Evolutionary conservation across 2,329 filamentous ascomycete species (phyloP).

Genomic region (Penicillium frequentans): DNA sequence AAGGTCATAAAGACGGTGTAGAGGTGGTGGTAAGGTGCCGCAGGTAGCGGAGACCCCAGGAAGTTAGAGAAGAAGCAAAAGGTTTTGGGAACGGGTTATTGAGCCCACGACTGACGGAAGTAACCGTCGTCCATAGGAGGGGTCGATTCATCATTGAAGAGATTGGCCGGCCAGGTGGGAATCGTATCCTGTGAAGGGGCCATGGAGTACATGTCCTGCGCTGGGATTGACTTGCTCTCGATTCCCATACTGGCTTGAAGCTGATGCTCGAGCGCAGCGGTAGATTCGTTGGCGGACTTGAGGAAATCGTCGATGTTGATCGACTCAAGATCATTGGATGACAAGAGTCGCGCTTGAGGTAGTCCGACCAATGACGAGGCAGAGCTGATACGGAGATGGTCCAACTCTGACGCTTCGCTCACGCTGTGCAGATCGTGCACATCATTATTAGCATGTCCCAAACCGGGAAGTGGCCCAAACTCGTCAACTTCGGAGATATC

Average conservation of each 20-base stretch:
- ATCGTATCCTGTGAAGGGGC: conserved; percentile 28
- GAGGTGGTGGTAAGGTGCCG: conserved; percentile 40
- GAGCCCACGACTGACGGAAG: conserved; percentile 33
- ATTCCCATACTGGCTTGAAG: conserved; percentile 39
- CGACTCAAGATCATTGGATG: conserved; percentile 40
- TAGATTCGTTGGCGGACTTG: conserved; percentile 43
- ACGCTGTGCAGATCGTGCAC: conserved; percentile 41
- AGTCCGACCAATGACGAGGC: conserved; percentile 45
- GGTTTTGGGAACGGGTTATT: conserved; percentile 13
- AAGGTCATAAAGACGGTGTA: conserved; percentile 45
- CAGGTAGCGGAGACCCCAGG: conserved; percentile 24
- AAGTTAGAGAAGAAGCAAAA: conserved; percentile 13
- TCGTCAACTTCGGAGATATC: conserved; percentile 52
- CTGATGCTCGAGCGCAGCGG: conserved; percentile 41
- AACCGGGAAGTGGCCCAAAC: conserved; percentile 34
- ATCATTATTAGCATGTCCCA: conserved; percentile 30
- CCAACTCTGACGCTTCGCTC: conserved; percentile 43
- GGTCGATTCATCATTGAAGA: conserved; percentile 33
- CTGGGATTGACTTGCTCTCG: conserved; percentile 33
- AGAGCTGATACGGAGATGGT: conserved; percentile 43
- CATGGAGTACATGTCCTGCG: conserved; percentile 31
- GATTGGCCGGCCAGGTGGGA: conserved; percentile 32
- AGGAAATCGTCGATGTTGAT: conserved; percentile 48
- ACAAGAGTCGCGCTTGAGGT: conserved; percentile 42
- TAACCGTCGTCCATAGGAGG: conserved; percentile 33